Conservation (phyloP, 106 monocot genomes). For the Dioscorea alata region DNA sequence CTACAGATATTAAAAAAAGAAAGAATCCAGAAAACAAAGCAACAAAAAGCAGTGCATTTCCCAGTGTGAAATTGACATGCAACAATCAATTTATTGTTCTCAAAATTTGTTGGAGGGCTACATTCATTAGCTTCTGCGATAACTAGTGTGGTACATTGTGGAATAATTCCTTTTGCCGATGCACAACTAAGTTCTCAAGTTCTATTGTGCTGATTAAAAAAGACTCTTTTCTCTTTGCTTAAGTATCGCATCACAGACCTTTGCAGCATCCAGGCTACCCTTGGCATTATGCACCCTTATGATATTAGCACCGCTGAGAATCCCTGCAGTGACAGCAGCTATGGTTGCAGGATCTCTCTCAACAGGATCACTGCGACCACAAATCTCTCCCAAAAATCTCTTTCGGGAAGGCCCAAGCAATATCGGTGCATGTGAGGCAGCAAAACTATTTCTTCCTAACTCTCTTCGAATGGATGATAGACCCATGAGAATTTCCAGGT, state of each 20-base stretch:
- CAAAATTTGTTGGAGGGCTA: too few relatives aligned
- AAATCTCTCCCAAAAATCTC: constrained; percentile 84
- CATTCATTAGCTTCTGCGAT: too few relatives aligned
- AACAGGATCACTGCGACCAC: constrained; percentile 31
- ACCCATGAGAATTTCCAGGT: constrained; percentile 64
- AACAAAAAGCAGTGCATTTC: too few relatives aligned
- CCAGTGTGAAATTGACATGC: too few relatives aligned
- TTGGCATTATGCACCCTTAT: constrained; percentile 82
- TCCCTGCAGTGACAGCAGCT: constrained; percentile 58
- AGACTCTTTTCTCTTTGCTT: constrained; percentile 14
- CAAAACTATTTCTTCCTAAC: constrained; percentile 41
- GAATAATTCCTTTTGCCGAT: too few relatives aligned
- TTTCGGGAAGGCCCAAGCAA: constrained; percentile 89
- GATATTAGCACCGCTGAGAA: constrained; percentile 83
- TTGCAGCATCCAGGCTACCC: constrained; percentile 66
- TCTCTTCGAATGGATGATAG: constrained; percentile 42
- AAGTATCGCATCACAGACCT: constrained; percentile 71
- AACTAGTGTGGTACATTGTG: too few relatives aligned
- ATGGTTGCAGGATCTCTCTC: constrained; percentile 87
- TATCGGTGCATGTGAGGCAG: constrained; percentile 58
- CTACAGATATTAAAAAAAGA: too few relatives aligned
- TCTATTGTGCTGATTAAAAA: background rate
- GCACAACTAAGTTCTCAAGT: background rate
- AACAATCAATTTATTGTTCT: too few relatives aligned
- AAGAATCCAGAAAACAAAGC: too few relatives aligned